Evolutionary conservation across 2,329 filamentous ascomycete species (phyloP).

Genomic region (Ophiostoma populinum): DNA sequence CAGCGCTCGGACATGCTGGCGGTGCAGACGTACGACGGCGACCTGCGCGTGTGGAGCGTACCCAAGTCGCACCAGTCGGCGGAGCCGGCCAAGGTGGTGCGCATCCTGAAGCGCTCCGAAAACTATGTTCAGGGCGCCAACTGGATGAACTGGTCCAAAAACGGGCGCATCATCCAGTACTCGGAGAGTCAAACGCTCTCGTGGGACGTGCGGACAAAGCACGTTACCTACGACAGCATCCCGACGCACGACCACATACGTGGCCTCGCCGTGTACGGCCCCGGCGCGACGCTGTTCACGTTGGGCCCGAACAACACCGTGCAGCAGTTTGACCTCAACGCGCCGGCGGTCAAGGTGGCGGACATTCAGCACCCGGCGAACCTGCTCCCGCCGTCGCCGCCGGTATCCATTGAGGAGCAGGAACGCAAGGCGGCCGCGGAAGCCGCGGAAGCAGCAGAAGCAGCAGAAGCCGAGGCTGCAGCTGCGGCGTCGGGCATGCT

Average conservation of each 20-base stretch:
- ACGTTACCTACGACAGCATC: conserved; percentile 77
- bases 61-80: conserved; percentile 57
- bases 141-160: conserved; percentile 98
- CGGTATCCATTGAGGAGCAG: conserved; percentile 62
- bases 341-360: conserved; percentile 60
- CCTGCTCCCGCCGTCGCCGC: conserved; percentile 62
- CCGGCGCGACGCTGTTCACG: conserved; percentile 83
- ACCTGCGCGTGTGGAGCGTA: conserved; percentile 91
- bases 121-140: conserved; percentile 59
- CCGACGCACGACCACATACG: conserved; percentile 68
- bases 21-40: conserved; percentile 78
- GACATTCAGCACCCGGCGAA: conserved; percentile 76
- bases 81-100: conserved; percentile 73
- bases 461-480: conserved; percentile 5
- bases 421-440: conserved; percentile 17
- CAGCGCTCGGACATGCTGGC: conserved; percentile 98
- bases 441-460: conserved; percentile 21
- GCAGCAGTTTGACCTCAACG: conserved; percentile 90
- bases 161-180: conserved; percentile 85
- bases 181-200: conserved; percentile 76
- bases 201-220: conserved; percentile 97
- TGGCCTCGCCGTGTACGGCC: conserved; percentile 75
- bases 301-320: conserved; percentile 74
- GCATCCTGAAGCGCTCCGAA: conserved; percentile 68
- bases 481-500: neutral